These are phyloP conservation scores for Halenospora varia DNA, from an alignment of 495 filamentous ascomycete genomes.

Conservation along the genomic window DNA sequence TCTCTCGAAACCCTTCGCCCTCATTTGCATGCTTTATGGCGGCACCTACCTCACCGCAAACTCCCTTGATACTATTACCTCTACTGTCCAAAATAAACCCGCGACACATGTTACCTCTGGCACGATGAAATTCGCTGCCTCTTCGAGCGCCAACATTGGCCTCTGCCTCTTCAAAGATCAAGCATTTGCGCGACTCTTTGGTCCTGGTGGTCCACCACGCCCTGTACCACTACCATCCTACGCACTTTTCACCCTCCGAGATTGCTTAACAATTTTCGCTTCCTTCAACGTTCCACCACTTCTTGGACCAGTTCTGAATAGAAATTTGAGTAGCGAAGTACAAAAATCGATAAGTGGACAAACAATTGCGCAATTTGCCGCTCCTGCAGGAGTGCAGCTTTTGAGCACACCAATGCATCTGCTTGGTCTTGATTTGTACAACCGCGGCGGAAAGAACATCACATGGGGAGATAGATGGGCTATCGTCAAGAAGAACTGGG, in stretches of 20 bases:
- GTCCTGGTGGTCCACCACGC: conserved; percentile 47
- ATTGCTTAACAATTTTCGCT: conserved; percentile 89
- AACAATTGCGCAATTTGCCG: conserved; percentile 72
- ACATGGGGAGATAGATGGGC: conserved; percentile 54
- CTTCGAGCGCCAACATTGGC: conserved; percentile 78
- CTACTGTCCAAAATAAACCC: conserved; percentile 55
- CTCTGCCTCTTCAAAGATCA: conserved; percentile 93
- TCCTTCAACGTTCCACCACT: conserved; percentile 87
- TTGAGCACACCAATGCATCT: conserved; percentile 84
- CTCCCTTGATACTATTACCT: conserved; percentile 73
- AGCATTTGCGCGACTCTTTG: conserved; percentile 80
- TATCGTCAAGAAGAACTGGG: conserved; percentile 72
- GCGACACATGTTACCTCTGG: conserved; percentile 62
- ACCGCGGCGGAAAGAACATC: conserved; percentile 51
- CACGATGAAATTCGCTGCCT: conserved; percentile 77
- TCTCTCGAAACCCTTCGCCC: conserved; percentile 74
- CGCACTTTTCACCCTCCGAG: conserved; percentile 74
- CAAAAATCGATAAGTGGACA: conserved; percentile 37
- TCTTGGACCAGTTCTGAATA: conserved; percentile 61
- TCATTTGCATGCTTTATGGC: conserved; percentile 85
- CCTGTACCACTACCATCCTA: conserved; percentile 63
- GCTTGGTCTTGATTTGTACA: conserved; percentile 86
- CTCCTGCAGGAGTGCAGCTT: conserved; percentile 78
- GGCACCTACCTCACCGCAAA: conserved; percentile 93
- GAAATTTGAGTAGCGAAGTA: conserved; percentile 45